A percentile compares a stretch with the other conserved stretches of the same genome.
These are phyloP conservation scores for Chrysanthemum lavandulifolium DNA, from an alignment of 129 eudicot genomes.

Conservation along the genomic window DNA sequence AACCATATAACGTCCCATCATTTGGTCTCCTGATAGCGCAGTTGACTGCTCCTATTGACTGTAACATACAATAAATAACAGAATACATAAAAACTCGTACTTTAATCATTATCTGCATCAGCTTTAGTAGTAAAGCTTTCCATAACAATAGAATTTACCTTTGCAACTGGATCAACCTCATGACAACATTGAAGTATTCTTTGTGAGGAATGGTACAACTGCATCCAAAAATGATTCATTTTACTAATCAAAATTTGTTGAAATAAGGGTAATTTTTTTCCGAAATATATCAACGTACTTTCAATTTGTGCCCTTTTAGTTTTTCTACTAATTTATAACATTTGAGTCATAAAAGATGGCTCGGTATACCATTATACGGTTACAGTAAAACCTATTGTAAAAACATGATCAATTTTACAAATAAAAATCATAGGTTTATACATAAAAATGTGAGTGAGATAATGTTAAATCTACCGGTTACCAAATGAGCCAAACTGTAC, in stretches of 20 bases:
- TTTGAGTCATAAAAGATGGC: too few relatives aligned
- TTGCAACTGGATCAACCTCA: conserved; percentile 88
- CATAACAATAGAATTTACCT: conserved; percentile 42
- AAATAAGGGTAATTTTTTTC: too few relatives aligned
- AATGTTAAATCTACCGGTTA: too few relatives aligned
- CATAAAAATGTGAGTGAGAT: too few relatives aligned
- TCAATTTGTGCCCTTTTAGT: too few relatives aligned
- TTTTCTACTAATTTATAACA: too few relatives aligned
- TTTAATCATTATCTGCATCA: conserved; percentile 12
- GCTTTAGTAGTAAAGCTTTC: conserved; percentile 5
- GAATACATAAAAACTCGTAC: background rate
- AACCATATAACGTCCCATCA: conserved; percentile 88
- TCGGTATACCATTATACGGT: too few relatives aligned
- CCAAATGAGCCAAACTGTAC: too few relatives aligned
- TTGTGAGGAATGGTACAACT: conserved; percentile 98
- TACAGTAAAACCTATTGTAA: too few relatives aligned
- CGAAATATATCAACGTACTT: too few relatives aligned
- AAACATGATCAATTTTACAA: too few relatives aligned
- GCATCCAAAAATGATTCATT: conserved; percentile 33
- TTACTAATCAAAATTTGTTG: background rate
- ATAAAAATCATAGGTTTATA: too few relatives aligned
- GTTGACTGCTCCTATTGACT: conserved; percentile 95
- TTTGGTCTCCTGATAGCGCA: conserved; percentile 55
- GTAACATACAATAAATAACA: conserved; percentile 28
- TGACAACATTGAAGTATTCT: conserved; percentile 55